Conservation (phyloP, 306 rosid genomes). For the Phaseolus lunatus region DNA sequence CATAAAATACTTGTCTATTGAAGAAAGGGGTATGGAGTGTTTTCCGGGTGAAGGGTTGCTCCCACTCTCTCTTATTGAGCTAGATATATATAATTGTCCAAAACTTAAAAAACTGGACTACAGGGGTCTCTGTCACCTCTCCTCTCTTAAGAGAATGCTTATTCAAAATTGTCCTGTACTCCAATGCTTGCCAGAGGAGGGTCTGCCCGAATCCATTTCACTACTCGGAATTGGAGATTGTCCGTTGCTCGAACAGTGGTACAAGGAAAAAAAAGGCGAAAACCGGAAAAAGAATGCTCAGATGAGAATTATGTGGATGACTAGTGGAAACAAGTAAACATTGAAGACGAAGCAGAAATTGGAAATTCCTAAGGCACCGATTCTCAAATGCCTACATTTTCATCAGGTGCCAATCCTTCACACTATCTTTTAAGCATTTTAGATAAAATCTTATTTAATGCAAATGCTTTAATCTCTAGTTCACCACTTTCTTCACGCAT, state of each 20-base stretch:
- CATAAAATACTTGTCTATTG: background rate
- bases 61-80: background rate
- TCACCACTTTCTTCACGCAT: no score
- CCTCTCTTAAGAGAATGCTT: background rate
- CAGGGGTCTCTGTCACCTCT: background rate
- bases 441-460: background rate
- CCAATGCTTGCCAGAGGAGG: background rate
- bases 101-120: background rate
- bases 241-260: background rate
- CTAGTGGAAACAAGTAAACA: no score
- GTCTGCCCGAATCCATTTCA: background rate
- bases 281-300: background rate
- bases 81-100: background rate
- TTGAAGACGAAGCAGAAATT: background rate
- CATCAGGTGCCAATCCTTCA: background rate
- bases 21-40: background rate
- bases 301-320: background rate
- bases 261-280: background rate
- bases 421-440: background rate
- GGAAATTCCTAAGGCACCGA: background rate
- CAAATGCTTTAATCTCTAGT: no score
- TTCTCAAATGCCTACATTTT: background rate
- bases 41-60: background rate
- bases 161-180: no score
- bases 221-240: background rate